phyloP scores from a whole-genome alignment of 2,329 filamentous ascomycete species.

The Colletotrichum paranaense region DNA sequence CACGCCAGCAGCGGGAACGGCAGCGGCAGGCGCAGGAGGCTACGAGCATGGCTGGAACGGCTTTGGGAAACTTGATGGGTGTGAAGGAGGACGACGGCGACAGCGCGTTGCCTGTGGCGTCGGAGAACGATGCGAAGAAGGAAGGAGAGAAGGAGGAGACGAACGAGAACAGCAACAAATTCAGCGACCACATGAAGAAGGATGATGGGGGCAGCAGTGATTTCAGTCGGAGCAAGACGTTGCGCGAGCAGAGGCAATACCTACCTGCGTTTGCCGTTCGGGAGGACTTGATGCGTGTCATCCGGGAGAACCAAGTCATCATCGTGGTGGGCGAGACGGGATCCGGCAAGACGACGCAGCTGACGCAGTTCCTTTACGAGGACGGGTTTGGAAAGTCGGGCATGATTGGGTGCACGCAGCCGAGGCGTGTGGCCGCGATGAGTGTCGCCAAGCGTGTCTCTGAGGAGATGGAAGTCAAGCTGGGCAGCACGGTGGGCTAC shows the following conservation, averaged over 20 bases:
- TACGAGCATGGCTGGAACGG: slow-evolving; percentile 91
- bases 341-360: slow-evolving; percentile 96
- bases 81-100: slow-evolving; percentile 94
- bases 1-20: slow-evolving; percentile 89
- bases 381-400: slow-evolving; percentile 90
- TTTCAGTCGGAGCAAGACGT: slow-evolving; percentile 91
- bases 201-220: slow-evolving; percentile 83
- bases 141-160: slow-evolving; percentile 35
- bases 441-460: slow-evolving; percentile 98
- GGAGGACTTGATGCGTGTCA: slow-evolving; percentile 90
- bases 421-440: slow-evolving; percentile 96
- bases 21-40: slow-evolving; percentile 96
- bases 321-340: slow-evolving; percentile 98
- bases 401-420: slow-evolving; percentile 96
- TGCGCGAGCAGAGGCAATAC: slow-evolving; percentile 92
- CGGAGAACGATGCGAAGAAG: slow-evolving; percentile 74
- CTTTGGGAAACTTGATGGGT: slow-evolving; percentile 94
- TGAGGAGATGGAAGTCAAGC: slow-evolving; percentile 95
- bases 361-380: slow-evolving; percentile 96
- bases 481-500: slow-evolving; percentile 92
- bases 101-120: slow-evolving; percentile 82
- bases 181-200: slow-evolving; percentile 90
- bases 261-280: slow-evolving; percentile 95
- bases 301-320: slow-evolving; percentile 95
- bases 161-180: slow-evolving; percentile 70